Conservation (phyloP, 805 yeast species). For the Metschnikowia arizonensis region DNA sequence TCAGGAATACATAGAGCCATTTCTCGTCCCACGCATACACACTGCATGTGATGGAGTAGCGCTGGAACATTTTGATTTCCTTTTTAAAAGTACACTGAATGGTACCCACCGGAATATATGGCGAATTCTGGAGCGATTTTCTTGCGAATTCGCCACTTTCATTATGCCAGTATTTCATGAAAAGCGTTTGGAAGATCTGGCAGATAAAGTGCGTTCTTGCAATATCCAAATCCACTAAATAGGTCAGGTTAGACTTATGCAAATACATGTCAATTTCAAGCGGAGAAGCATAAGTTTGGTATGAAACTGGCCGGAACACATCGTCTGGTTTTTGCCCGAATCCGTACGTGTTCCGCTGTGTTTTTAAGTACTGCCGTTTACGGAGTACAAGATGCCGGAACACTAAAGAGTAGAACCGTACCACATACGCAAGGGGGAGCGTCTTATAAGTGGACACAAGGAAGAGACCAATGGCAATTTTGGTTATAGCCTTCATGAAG, state of each 20-base stretch:
- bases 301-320: constrained; percentile 42
- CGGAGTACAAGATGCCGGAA: constrained; percentile 41
- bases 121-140: constrained; percentile 32
- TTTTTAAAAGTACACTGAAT: constrained; percentile 63
- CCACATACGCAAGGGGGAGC: constrained; percentile 61
- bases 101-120: constrained; percentile 75
- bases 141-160: constrained; percentile 30
- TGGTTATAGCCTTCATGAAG: constrained; percentile 1
- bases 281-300: constrained; percentile 59
- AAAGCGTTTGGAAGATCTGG: constrained; percentile 52
- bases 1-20: constrained; percentile 72
- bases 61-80: constrained; percentile 67
- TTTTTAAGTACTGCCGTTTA: constrained; percentile 17
- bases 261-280: constrained; percentile 81
- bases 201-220: constrained; percentile 64
- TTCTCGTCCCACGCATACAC: constrained; percentile 82
- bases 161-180: constrained; percentile 42
- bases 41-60: constrained; percentile 51
- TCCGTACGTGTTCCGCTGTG: constrained; percentile 33
- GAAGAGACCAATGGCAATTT: constrained; percentile 15
- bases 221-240: constrained; percentile 76
- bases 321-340: constrained; percentile 22
- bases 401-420: constrained; percentile 55
- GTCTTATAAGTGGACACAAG: constrained; percentile 52
- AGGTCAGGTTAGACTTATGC: constrained; percentile 86